Conservation (phyloP, 805 yeast genomes). For the Barnettozyma siamensis region DNA sequence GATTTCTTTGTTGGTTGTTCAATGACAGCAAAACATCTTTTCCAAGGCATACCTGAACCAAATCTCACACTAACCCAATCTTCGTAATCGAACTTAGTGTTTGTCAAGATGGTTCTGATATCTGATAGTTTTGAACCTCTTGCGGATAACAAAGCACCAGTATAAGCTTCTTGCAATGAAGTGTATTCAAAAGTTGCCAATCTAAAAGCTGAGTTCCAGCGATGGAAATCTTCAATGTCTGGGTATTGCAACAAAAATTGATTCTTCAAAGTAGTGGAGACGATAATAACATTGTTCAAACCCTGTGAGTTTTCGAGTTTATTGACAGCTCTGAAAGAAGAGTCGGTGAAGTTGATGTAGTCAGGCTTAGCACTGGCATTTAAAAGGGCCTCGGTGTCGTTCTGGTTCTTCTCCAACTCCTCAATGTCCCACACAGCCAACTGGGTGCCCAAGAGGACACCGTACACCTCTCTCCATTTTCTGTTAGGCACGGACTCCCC, state of each 20-base stretch:
- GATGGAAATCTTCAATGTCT: constrained; percentile 52
- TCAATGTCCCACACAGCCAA: constrained; percentile 89
- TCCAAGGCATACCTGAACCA: constrained; percentile 98
- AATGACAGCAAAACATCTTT: constrained; percentile 84
- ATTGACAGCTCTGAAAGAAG: constrained; percentile 70
- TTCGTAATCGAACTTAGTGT: constrained; percentile 78
- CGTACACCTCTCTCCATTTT: constrained; percentile 90
- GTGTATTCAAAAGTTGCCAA: constrained; percentile 76
- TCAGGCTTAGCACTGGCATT: constrained; percentile 69
- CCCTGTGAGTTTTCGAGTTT: constrained; percentile 60
- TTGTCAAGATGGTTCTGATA: constrained; percentile 77
- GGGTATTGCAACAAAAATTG: constrained; percentile 77
- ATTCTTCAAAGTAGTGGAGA: constrained; percentile 89
- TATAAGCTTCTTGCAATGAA: constrained; percentile 88
- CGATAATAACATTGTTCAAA: constrained; percentile 67
- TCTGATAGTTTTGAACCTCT: constrained; percentile 85
- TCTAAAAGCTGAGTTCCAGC: constrained; percentile 83
- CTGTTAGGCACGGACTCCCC: constrained; percentile 77
- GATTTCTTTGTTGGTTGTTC: constrained; percentile 56
- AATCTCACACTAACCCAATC: constrained; percentile 95
- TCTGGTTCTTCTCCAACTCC: constrained; percentile 46
- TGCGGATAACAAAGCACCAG: constrained; percentile 91
- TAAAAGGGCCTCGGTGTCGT: constrained; percentile 40
- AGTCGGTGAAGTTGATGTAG: constrained; percentile 87
- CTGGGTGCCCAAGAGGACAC: constrained; percentile 85